These are phyloP conservation scores for Erodium trifolium DNA, from an alignment of 441 rosid genomes.

Conservation along the genomic window DNA sequence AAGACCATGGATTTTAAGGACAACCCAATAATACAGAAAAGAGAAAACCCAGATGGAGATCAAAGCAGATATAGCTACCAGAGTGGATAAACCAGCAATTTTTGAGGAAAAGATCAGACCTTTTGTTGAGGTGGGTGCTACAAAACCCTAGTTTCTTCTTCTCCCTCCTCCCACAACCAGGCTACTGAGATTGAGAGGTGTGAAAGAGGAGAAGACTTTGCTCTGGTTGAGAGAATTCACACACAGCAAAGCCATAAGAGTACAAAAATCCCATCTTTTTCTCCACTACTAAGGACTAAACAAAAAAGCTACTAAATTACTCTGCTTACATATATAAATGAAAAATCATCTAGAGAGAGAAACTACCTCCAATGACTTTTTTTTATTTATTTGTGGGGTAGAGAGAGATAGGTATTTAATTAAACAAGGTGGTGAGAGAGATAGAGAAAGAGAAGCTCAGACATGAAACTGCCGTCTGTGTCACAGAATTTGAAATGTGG, in stretches of 20 bases:
- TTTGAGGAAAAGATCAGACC: conserved; percentile 28
- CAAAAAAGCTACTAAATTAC: neutral
- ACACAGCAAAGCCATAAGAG: conserved; percentile 31
- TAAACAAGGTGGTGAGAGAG: too few species aligned
- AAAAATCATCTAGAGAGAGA: conserved; percentile 6
- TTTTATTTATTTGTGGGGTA: neutral
- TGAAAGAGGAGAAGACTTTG: conserved; percentile 40
- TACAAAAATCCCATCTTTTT: conserved; percentile 31
- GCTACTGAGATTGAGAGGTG: conserved; percentile 12
- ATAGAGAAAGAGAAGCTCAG: conserved; percentile 14
- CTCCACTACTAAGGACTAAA: conserved; percentile 3
- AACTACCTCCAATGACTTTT: neutral
- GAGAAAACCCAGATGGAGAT: conserved; percentile 13
- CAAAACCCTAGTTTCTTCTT: conserved; percentile 54
- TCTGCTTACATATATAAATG: neutral
- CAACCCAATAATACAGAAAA: too few species aligned
- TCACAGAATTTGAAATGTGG: conserved; percentile 55
- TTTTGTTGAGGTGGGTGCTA: conserved; percentile 16
- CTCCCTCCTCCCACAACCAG: conserved; percentile 21
- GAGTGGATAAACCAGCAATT: conserved; percentile 1
- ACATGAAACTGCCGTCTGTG: conserved; percentile 61
- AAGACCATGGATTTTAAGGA: too few species aligned
- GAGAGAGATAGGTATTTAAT: conserved; percentile 5
- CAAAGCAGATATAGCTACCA: conserved; percentile 15
- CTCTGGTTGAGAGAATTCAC: conserved; percentile 25